Conservation (phyloP, 2,329 filamentous ascomycete species). For the Sordariomycetes sp. region DNA sequence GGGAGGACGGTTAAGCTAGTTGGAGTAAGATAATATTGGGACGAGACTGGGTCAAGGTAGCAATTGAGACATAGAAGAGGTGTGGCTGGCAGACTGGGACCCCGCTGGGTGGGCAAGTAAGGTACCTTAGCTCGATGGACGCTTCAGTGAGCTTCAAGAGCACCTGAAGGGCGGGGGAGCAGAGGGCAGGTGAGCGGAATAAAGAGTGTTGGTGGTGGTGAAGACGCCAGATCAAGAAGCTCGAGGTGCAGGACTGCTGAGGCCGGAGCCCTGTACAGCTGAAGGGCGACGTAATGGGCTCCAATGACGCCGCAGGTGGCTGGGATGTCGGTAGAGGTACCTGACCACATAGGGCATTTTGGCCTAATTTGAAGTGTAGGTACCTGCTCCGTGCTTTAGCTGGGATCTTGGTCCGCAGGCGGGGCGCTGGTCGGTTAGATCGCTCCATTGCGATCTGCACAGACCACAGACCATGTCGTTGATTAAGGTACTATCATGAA, state of each 20-base stretch:
- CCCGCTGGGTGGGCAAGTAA: background rate
- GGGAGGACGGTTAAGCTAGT: background rate
- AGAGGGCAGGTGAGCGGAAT: slow-evolving; percentile 5
- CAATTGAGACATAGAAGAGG: slow-evolving; percentile 4
- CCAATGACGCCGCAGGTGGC: no score
- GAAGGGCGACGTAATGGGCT: background rate
- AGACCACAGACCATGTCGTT: no score
- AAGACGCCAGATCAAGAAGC: background rate
- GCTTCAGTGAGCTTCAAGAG: no score
- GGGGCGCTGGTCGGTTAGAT: no score
- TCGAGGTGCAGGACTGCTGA: background rate
- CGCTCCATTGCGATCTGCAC: no score
- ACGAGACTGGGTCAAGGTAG: background rate
- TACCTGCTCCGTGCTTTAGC: no score
- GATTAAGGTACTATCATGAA: no score
- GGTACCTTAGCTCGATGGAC: background rate
- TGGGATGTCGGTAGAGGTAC: no score
- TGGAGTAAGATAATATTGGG: background rate
- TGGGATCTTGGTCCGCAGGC: no score
- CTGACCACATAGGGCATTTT: no score
- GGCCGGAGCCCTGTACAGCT: background rate
- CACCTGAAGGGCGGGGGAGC: slow-evolving; percentile 5
- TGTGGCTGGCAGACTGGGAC: slow-evolving; percentile 7
- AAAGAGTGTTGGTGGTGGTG: no score
- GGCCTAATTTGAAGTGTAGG: no score